A percentile compares a stretch with the other conserved stretches of the same genome.
These are phyloP conservation scores for Blastocystis sp. DNA, from an alignment of 352 stramenopile species.

Conservation along the genomic window DNA sequence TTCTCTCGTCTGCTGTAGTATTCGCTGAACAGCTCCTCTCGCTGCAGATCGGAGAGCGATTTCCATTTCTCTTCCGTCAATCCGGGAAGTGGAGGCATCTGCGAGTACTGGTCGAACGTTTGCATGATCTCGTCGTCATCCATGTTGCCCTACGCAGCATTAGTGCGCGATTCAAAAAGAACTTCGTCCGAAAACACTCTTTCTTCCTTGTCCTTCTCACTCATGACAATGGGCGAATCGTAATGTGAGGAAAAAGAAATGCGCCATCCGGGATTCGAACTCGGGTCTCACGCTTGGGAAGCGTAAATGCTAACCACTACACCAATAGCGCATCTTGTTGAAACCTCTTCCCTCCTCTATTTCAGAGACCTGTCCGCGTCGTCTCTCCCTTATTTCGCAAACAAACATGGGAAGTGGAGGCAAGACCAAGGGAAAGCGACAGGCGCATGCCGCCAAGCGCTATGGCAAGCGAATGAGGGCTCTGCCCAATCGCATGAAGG, in stretches of 20 bases:
- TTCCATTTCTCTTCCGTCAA: conserved; percentile 72
- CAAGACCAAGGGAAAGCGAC: conserved; percentile 72
- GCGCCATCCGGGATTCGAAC: conserved; percentile 75
- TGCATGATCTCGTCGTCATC: conserved; percentile 48
- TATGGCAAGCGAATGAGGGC: conserved; percentile 48
- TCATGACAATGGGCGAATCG: conserved; percentile 10
- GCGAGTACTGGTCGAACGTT: conserved; percentile 48
- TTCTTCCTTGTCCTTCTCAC: neutral
- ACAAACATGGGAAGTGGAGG: conserved; percentile 66
- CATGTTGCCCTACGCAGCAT: neutral
- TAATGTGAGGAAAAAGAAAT: conserved; percentile 53
- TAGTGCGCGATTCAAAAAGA: neutral
- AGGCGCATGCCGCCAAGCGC: conserved; percentile 44
- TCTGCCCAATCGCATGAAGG: conserved; percentile 61
- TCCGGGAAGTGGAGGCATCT: conserved; percentile 46
- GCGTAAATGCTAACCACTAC: conserved; percentile 75
- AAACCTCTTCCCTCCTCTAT: neutral
- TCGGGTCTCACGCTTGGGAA: conserved; percentile 75
- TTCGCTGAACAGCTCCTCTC: conserved; percentile 57
- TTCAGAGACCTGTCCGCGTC: neutral
- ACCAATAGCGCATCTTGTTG: conserved; percentile 50
- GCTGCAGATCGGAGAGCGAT: conserved; percentile 45
- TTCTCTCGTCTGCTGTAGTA: conserved; percentile 51
- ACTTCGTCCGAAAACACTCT: neutral
- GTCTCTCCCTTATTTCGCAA: neutral